These are phyloP conservation scores for Phytophthora melonis DNA, from an alignment of 352 stramenopile species.

Conservation along the genomic window DNA sequence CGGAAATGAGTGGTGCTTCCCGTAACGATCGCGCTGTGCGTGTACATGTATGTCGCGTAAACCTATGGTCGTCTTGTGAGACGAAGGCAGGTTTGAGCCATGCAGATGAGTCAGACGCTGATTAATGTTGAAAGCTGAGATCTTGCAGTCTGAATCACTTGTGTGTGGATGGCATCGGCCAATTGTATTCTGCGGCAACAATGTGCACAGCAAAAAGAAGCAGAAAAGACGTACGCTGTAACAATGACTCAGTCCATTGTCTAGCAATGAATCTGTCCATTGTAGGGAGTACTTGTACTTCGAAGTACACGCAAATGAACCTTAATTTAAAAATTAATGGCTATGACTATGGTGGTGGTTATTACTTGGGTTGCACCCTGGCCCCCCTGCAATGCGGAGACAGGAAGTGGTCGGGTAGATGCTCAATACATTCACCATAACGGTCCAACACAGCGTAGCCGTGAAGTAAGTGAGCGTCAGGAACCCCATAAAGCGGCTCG, in stretches of 20 bases:
- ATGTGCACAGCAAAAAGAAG: too few relatives aligned
- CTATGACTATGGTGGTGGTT: not conserved
- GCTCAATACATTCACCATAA: conserved; percentile 44
- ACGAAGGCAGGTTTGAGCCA: not conserved
- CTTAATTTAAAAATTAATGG: not conserved
- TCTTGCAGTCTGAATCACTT: not conserved
- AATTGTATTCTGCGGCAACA: too few relatives aligned
- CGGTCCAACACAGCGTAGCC: conserved; percentile 28
- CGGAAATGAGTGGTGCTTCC: not conserved
- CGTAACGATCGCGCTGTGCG: too few relatives aligned
- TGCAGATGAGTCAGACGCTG: not conserved
- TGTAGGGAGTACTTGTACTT: too few relatives aligned
- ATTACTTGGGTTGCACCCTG: conserved; percentile 17
- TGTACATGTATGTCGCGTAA: too few relatives aligned
- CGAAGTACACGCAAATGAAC: not conserved
- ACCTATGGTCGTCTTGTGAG: not conserved
- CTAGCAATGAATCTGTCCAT: too few relatives aligned
- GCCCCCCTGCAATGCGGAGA: conserved; percentile 26
- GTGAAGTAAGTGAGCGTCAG: conserved; percentile 46
- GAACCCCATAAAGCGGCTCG: conserved; percentile 42
- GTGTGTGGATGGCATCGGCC: not conserved
- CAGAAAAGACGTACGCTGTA: too few relatives aligned
- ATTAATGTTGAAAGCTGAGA: too few relatives aligned
- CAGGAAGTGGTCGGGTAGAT: conserved; percentile 39
- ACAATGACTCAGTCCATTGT: too few relatives aligned